phyloP scores from a whole-genome alignment of 2,329 filamentous ascomycete species.

The Paraphoma sp. region DNA sequence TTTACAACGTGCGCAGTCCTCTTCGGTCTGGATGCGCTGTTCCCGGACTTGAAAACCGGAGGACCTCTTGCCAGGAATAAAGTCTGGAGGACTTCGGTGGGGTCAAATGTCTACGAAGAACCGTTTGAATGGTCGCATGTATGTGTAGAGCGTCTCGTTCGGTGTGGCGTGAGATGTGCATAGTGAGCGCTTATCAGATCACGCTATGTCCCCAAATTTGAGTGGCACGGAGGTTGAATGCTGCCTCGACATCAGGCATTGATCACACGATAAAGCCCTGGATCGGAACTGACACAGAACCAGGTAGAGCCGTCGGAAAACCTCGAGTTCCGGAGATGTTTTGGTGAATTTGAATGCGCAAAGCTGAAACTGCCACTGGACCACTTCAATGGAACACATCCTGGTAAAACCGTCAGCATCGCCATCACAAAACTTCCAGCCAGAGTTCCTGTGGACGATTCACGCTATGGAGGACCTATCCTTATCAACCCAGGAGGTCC shows the following conservation, averaged over 20 bases:
- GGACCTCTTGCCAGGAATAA: constrained; percentile 3
- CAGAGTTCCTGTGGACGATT: constrained; percentile 42
- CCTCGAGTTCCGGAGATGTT: constrained; percentile 42
- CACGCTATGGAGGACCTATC: constrained; percentile 50
- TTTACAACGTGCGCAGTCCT: constrained; percentile 25
- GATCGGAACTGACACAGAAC: constrained; percentile 14
- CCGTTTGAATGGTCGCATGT: constrained; percentile 33
- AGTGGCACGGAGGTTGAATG: neutral
- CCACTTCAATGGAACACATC: constrained; percentile 46
- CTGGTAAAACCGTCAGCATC: constrained; percentile 35
- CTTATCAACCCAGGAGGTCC: constrained; percentile 55
- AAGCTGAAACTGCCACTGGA: constrained; percentile 45
- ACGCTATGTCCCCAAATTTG: neutral
- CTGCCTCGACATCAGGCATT: neutral
- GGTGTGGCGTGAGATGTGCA: neutral
- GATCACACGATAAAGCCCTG: too few species aligned
- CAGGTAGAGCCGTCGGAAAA: constrained; percentile 11
- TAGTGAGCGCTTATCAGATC: neutral
- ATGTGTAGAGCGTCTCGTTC: constrained; percentile 3
- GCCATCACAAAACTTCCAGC: constrained; percentile 42
- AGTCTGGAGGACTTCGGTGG: constrained; percentile 5
- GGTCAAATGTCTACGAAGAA: constrained; percentile 2
- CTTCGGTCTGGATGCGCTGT: constrained; percentile 24
- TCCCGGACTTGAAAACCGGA: constrained; percentile 17
- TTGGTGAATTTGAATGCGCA: constrained; percentile 41